Percentiles rank a stretch among this genome's conserved stretches.
Evolutionary conservation across 441 rosid species (phyloP).

Genomic region (Jatropha multifida): DNA sequence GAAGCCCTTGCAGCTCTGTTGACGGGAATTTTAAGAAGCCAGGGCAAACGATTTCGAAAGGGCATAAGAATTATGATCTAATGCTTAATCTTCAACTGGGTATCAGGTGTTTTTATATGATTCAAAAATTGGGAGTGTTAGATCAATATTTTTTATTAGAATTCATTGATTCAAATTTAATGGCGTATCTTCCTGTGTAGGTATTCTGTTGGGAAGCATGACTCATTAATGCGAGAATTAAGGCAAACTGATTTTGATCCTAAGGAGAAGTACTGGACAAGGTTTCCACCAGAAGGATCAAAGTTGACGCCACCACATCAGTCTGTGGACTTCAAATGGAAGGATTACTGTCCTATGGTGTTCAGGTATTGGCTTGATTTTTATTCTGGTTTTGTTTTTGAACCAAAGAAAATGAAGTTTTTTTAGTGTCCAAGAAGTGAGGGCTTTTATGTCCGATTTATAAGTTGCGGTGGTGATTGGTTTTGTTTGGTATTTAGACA

Average conservation of each 20-base stretch:
- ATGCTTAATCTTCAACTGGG: conserved; percentile 95
- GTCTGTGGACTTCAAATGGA: conserved; percentile 85
- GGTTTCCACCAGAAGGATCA: conserved; percentile 91
- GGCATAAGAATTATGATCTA: conserved; percentile 87
- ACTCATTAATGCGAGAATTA: conserved; percentile 46
- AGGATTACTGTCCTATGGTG: conserved; percentile 92
- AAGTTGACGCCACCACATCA: conserved; percentile 88
- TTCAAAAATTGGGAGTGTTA: conserved; percentile 4
- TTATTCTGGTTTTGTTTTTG: conserved; percentile 1
- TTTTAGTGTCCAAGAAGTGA: not conserved
- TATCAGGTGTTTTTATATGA: conserved; percentile 54
- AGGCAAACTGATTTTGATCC: conserved; percentile 78
- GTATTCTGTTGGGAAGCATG: conserved; percentile 80
- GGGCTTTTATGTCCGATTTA: conserved; percentile 17
- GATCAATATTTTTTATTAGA: not conserved
- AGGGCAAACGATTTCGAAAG: conserved; percentile 83
- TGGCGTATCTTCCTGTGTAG: conserved; percentile 29
- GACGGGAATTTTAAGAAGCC: conserved; percentile 63
- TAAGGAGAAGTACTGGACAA: conserved; percentile 89
- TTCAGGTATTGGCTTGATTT: conserved; percentile 51
- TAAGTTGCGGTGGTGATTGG: conserved; percentile 30
- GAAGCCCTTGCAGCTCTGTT: conserved; percentile 59
- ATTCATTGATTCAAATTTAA: not conserved
- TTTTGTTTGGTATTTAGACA: conserved; percentile 48
- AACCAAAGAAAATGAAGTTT: conserved; percentile 3